These are phyloP conservation scores for Dioscorea zingiberensis DNA, from an alignment of 106 monocot species.

Conservation along the genomic window DNA sequence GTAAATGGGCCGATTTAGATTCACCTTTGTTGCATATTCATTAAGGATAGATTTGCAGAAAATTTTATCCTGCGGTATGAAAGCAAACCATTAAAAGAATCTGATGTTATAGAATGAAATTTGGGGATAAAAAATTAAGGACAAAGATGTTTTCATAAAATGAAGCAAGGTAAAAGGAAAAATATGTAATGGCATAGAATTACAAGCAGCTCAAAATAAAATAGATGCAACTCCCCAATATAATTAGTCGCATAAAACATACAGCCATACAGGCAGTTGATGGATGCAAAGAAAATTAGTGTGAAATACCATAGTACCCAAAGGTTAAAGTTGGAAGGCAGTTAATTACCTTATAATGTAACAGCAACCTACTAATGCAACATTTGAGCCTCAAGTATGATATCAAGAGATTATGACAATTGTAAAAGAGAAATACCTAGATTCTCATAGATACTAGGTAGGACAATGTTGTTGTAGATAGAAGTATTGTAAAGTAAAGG, in stretches of 20 bases:
- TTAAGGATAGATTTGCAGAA: slow-evolving; percentile 65
- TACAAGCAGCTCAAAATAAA: not conserved
- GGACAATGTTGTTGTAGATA: too few species aligned
- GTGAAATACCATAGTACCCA: not conserved
- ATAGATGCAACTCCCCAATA: not conserved
- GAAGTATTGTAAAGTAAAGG: too few species aligned
- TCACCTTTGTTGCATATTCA: slow-evolving; percentile 50
- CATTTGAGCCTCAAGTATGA: too few species aligned
- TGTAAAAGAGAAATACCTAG: too few species aligned
- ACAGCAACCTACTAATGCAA: too few species aligned
- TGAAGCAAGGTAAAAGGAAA: too few species aligned
- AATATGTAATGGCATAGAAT: not conserved
- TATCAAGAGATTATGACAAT: too few species aligned
- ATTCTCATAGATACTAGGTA: too few species aligned
- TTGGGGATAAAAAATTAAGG: not conserved
- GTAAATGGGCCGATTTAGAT: slow-evolving; percentile 26
- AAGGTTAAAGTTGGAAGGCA: too few species aligned
- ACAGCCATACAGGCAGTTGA: not conserved
- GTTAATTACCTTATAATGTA: too few species aligned
- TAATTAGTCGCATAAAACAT: not conserved
- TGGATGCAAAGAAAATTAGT: not conserved
- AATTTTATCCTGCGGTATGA: slow-evolving; percentile 21
- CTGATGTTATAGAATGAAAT: not conserved
- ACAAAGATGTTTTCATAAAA: not conserved
- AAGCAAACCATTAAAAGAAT: not conserved